These are phyloP conservation scores for Mycosphaerelloides madeirae DNA, from an alignment of 2,329 filamentous ascomycete species.

Conservation along the genomic window DNA sequence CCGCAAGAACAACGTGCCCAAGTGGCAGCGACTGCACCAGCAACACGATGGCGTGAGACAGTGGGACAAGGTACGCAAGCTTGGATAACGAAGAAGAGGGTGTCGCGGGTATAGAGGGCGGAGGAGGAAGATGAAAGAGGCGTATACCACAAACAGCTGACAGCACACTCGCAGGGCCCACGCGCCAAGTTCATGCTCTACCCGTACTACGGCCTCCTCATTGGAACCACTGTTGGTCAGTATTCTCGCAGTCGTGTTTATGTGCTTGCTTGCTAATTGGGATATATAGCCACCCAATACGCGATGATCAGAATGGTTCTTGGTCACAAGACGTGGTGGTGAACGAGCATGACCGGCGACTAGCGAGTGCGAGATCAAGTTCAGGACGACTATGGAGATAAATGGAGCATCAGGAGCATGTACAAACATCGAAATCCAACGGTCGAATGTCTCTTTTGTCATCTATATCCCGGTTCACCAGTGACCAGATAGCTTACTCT, in stretches of 20 bases:
- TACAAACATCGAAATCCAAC: conserved; percentile 6
- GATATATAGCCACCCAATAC: conserved; percentile 52
- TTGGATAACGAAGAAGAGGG: conserved; percentile 5
- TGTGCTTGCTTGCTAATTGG: conserved; percentile 1
- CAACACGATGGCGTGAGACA: conserved; percentile 65
- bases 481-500: too few relatives aligned
- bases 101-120: not conserved
- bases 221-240: conserved; percentile 50
- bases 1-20: conserved; percentile 70
- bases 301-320: conserved; percentile 68
- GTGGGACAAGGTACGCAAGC: conserved; percentile 68
- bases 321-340: conserved; percentile 73
- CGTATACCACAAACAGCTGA: conserved; percentile 13
- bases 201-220: conserved; percentile 58
- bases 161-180: conserved; percentile 47
- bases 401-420: not conserved
- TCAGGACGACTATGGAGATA: too few relatives aligned
- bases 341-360: too few relatives aligned
- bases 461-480: too few relatives aligned
- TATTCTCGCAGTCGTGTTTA: conserved; percentile 15
- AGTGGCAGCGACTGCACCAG: conserved; percentile 72
- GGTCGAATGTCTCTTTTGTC: conserved; percentile 6
- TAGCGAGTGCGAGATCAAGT: too few relatives aligned
- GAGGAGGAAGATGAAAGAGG: not conserved
- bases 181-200: conserved; percentile 62